Evolutionary conservation across 495 filamentous ascomycete genomes (phyloP).

Genomic region (Pyrenula massariospora): DNA sequence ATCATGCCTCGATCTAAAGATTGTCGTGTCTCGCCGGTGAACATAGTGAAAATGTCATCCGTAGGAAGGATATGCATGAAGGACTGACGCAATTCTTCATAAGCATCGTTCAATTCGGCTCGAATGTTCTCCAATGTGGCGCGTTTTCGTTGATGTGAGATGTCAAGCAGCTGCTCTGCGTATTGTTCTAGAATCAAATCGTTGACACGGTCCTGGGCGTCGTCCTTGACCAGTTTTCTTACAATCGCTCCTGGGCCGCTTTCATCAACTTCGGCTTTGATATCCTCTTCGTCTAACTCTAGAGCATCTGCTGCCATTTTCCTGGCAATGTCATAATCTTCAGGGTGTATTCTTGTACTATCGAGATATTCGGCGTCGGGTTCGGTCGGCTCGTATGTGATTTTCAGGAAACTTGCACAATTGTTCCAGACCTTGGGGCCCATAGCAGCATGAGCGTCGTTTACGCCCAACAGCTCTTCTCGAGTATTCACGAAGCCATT

Average conservation of each 20-base stretch:
- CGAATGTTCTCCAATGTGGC: constrained; percentile 94
- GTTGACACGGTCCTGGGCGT: constrained; percentile 87
- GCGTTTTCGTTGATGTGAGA: constrained; percentile 87
- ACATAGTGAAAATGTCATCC: constrained; percentile 91
- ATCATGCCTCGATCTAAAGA: constrained; percentile 81
- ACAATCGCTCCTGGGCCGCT: constrained; percentile 82
- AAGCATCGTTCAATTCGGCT: constrained; percentile 81
- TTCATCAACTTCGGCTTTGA: constrained; percentile 85
- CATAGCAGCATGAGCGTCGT: constrained; percentile 71
- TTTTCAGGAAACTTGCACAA: constrained; percentile 85
- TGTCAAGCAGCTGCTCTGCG: constrained; percentile 85
- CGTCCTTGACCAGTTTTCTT: constrained; percentile 80
- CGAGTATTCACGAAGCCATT: constrained; percentile 73
- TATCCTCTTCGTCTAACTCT: constrained; percentile 92
- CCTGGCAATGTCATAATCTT: constrained; percentile 92
- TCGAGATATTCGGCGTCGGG: constrained; percentile 79
- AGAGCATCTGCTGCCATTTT: constrained; percentile 98
- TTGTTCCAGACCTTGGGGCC: constrained; percentile 90
- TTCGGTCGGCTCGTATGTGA: constrained; percentile 72
- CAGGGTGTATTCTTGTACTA: constrained; percentile 91
- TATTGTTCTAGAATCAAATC: constrained; percentile 95
- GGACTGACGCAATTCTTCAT: constrained; percentile 81
- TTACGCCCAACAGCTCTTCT: constrained; percentile 76
- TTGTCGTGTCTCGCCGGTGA: constrained; percentile 84
- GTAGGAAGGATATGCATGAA: constrained; percentile 53